Evolutionary conservation across 2,329 filamentous ascomycete genomes (phyloP).

Genomic region (Zymoseptoria tritici): DNA sequence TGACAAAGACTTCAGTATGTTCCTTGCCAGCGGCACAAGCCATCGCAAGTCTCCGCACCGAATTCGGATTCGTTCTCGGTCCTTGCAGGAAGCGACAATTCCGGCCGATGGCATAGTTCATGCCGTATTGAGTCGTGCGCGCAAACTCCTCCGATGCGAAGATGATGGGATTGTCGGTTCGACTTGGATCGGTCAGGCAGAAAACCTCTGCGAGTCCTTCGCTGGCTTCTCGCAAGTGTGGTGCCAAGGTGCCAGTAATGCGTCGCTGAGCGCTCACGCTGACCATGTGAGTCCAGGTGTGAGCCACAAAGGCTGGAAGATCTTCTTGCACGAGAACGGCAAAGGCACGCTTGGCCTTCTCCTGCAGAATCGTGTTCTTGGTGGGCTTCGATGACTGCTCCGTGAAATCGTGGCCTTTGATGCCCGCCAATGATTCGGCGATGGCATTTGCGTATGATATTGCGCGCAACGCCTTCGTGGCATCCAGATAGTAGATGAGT

Average conservation of each 20-base stretch:
- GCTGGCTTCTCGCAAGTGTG: constrained; percentile 58
- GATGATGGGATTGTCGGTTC: constrained; percentile 67
- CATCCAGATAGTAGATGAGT: constrained; percentile 64
- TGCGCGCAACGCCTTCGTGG: constrained; percentile 62
- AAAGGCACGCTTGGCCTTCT: constrained; percentile 59
- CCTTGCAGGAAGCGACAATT: constrained; percentile 77
- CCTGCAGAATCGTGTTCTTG: constrained; percentile 51
- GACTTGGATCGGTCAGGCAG: constrained; percentile 66
- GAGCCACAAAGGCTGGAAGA: constrained; percentile 63
- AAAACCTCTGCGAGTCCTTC: constrained; percentile 72
- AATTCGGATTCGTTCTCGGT: constrained; percentile 59
- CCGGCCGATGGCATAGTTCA: constrained; percentile 63
- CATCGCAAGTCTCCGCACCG: constrained; percentile 54
- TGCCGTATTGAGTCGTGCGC: constrained; percentile 66
- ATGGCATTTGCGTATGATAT: constrained; percentile 66
- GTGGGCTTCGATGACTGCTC: constrained; percentile 45
- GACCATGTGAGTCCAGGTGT: constrained; percentile 62
- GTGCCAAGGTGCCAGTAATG: constrained; percentile 59
- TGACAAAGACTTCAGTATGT: constrained; percentile 66
- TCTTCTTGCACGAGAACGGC: constrained; percentile 58
- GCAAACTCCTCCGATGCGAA: constrained; percentile 73
- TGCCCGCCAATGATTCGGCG: constrained; percentile 51
- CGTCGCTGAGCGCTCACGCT: constrained; percentile 60
- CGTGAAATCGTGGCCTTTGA: constrained; percentile 51
- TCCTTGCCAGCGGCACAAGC: constrained; percentile 58